Conservation (phyloP, 2,329 filamentous ascomycete genomes). For the Ophiostoma ulmi region DNA sequence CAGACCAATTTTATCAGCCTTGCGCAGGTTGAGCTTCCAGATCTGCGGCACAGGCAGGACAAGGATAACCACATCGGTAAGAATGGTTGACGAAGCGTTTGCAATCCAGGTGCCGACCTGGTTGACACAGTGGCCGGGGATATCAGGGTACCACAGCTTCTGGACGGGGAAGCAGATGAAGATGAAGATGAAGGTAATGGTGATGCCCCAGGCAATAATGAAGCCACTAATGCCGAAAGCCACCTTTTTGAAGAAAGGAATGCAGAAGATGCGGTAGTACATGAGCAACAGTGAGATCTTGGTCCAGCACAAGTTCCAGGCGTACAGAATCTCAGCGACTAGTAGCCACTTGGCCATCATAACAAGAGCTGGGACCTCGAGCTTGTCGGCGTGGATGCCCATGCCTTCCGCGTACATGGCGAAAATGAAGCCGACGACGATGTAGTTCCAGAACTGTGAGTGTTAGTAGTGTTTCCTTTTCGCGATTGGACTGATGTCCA, state of each 20-base stretch:
- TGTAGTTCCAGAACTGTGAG: not conserved
- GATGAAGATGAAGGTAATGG: constrained; percentile 14
- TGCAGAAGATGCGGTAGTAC: constrained; percentile 15
- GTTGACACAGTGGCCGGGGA: constrained; percentile 13
- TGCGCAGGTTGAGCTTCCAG: constrained; percentile 11
- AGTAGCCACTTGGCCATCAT: constrained; percentile 12
- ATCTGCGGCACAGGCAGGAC: constrained; percentile 8
- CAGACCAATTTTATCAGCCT: constrained; percentile 12
- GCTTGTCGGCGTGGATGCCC: constrained; percentile 14
- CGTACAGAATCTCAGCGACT: constrained; percentile 10
- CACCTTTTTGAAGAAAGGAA: constrained; percentile 8
- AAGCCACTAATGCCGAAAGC: not conserved
- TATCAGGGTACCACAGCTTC: constrained; percentile 4
- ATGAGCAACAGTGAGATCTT: constrained; percentile 15
- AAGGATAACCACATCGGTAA: constrained; percentile 5
- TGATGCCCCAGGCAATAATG: constrained; percentile 8
- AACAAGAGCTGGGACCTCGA: not conserved
- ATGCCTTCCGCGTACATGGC: constrained; percentile 9
- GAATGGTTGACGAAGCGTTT: constrained; percentile 8
- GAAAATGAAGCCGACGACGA: constrained; percentile 14
- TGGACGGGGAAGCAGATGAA: constrained; percentile 7
- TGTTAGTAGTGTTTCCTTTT: not conserved
- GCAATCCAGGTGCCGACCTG: constrained; percentile 14
- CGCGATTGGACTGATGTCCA: not conserved
- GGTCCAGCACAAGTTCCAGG: constrained; percentile 10